Evolutionary conservation across 2,329 filamentous ascomycete species (phyloP), one percentile per base, ranked within the genome.

Genomic region (Aspergillus bombycis): DNA sequence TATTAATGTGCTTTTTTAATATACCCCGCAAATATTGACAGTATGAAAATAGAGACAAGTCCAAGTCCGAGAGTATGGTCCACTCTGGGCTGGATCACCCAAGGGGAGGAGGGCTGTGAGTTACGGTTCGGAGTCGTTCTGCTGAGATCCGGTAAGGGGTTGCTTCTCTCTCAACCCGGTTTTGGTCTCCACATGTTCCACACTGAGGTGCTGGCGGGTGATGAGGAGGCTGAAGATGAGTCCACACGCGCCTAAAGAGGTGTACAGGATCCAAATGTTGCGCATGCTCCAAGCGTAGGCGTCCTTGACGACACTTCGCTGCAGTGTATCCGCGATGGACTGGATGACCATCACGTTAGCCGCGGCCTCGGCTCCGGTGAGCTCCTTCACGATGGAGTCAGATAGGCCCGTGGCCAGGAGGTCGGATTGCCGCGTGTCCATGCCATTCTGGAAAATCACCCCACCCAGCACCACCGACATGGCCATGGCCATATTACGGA

Each of bases 371-470:
- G 76, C 72, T 0, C 81, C 81, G 0, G 81, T 78, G 71, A 68
- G 81, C 50, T 63, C 65, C 21, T 58, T 63, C 5, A 63, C 71
- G 61, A 66, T 71, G 9, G 43, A 71, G 43, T 58, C 68, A 45
- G 64, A 71, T 46, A 77, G 66, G 2, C 77, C 73, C 5, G 70
- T 86, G 88, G 23, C 89, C 84, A 16, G 87, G 84, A 41, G 89
- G 10, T 32, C 32, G 3, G 52, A 38, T 14, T 59, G 62, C 23
- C 52, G 56, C 59, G 57, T 45, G 52, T 58, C 50, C 75, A 77
- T 77, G 58, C 34, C 75, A 74, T 94, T 93, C 77, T 92, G 89
- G 79, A 94, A 93, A 43, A 94, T 84, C 52, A 93, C 90, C n/a
- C 90, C 88, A 28, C 91, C 91, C 45, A 93, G 82, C 3, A 92